Evolutionary conservation across 331 rosid species (phyloP).

Genomic region (Quercus phellos): DNA sequence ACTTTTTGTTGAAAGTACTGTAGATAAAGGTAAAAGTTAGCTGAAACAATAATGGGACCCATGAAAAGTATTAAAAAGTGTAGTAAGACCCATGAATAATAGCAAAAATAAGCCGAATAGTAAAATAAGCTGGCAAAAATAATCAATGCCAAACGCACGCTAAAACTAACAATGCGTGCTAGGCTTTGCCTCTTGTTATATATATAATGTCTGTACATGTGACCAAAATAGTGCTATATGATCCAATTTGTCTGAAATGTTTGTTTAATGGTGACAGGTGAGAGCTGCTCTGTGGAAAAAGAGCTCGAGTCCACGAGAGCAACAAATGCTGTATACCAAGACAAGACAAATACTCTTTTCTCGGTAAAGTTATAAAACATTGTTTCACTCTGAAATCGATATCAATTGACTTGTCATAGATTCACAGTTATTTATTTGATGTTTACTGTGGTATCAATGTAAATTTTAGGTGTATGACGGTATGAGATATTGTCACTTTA

Average conservation of each 20-base stretch:
- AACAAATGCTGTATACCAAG: constrained; percentile 91
- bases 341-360: constrained; percentile 91
- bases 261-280: constrained; percentile 54
- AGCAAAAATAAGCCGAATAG: too few relatives aligned
- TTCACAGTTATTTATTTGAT: background rate
- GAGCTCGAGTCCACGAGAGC: constrained; percentile 70
- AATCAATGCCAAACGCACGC: too few relatives aligned
- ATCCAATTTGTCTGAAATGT: background rate
- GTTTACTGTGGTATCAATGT: background rate
- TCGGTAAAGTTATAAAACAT: constrained; percentile 53
- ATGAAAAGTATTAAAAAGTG: too few relatives aligned
- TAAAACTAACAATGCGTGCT: background rate
- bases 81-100: too few relatives aligned
- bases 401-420: background rate
- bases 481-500: background rate
- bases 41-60: too few relatives aligned
- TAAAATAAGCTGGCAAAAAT: too few relatives aligned
- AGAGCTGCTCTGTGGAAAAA: constrained; percentile 94
- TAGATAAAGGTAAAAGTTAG: too few relatives aligned
- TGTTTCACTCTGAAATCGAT: constrained; percentile 13
- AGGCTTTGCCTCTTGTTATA: background rate
- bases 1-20: too few relatives aligned
- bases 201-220: background rate
- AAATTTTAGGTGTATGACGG: background rate
- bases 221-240: too few relatives aligned